Evolutionary conservation across 441 rosid species (phyloP), one percentile per base, ranked within the genome.

Genomic region (Populus hybrid): DNA sequence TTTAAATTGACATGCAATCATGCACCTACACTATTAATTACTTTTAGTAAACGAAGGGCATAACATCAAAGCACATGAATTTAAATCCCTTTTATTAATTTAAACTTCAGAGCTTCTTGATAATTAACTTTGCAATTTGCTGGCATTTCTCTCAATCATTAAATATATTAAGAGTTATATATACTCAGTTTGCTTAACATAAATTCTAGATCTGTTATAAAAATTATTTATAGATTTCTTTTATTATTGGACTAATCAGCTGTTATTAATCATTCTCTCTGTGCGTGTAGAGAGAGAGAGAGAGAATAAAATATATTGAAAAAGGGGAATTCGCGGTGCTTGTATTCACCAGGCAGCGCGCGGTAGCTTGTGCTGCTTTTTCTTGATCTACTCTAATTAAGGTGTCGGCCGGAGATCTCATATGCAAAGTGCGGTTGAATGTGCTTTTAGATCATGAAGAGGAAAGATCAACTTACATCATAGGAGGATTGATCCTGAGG

Each of bases 401-500:
- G 11, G 46, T 38, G 46, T 14, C 20, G 57, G 57, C 20, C 18
- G 57, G 57, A 50, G 20, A 50, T 50, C 57, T 50, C 57, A 50
- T 16, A 5, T 16, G 57, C 57, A 1, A 50, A 50, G 20, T 50
- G 57, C 20, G 18, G 57, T 50, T 5, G 6, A 50, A 16, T 50
- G 57, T 50, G 5, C 57, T 50, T 14, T 4, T 50, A 50, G 57
- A 50, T 50, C 57, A 50, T 14, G 57, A 50, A 50, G 14, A 36
- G 5, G n/a, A 69, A 28, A 10, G 1, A 16, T 0, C 30, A 30
- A 75, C 86, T 64, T 86, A 91, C 95, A 78, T 91, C 92, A 74
- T 87, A 87, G 66, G 63, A 38, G 57, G 87, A 82, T 34, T 88
- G 89, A 67, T 89, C 91, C 14, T 81, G 42, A 2, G 90, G 85